Conservation (phyloP, 352 stramenopile genomes). For the Phytophthora syringae region DNA sequence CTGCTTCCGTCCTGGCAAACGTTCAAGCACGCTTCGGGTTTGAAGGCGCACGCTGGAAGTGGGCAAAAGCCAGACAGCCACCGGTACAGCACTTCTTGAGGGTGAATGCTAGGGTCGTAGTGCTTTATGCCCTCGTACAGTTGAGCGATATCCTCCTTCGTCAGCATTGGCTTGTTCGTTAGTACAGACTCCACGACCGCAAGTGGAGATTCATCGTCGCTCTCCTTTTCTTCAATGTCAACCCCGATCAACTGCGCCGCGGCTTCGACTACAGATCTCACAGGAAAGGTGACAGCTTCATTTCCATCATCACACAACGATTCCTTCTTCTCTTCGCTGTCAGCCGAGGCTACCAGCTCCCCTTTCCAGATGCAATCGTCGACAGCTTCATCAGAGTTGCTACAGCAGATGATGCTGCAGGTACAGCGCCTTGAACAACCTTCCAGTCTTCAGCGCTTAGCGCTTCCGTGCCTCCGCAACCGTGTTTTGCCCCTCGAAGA, state of each 20-base stretch:
- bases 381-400: conserved; percentile 20
- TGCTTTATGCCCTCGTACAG: conserved; percentile 64
- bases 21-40: conserved; percentile 36
- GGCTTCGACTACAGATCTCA: too few species aligned
- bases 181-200: conserved; percentile 6
- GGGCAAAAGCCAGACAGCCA: conserved; percentile 68
- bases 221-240: too few species aligned
- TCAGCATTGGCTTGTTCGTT: conserved; percentile 23
- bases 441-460: conserved; percentile 23
- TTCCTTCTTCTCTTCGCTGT: conserved; percentile 15
- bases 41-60: conserved; percentile 42
- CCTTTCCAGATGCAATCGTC: background rate
- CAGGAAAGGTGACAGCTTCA: too few species aligned
- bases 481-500: conserved; percentile 33
- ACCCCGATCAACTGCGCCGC: too few species aligned
- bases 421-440: conserved; percentile 35
- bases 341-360: background rate
- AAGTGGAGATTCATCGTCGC: conserved; percentile 4
- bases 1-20: conserved; percentile 35
- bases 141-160: conserved; percentile 34
- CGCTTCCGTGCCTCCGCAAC: conserved; percentile 7
- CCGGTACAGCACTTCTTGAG: conserved; percentile 59
- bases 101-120: conserved; percentile 59
- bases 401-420: conserved; percentile 24
- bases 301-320: background rate